phyloP scores from a whole-genome alignment of 805 yeast species.

The Candida khao-thaluensis region DNA sequence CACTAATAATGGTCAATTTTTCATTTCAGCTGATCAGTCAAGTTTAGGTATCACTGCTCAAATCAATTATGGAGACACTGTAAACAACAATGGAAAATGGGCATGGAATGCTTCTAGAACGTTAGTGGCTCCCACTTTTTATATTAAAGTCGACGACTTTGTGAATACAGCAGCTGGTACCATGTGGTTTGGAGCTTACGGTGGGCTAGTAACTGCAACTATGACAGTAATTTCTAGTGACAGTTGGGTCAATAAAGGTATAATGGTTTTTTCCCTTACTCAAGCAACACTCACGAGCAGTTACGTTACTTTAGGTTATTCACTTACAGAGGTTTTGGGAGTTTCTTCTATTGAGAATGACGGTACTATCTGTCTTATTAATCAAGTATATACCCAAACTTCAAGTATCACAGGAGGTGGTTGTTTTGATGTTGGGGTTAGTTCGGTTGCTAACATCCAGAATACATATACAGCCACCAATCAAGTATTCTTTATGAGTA shows the following conservation, averaged over 20 bases:
- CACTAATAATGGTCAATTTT: conserved; percentile 17
- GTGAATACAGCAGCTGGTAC: conserved; percentile 16
- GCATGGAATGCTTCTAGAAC: conserved; percentile 17
- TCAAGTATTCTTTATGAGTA: conserved; percentile 20
- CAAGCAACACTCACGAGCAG: conserved; percentile 8
- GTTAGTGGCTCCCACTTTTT: conserved; percentile 15
- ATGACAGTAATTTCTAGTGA: conserved; percentile 14
- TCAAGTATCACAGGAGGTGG: conserved; percentile 19
- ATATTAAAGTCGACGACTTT: conserved; percentile 10
- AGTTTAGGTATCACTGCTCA: conserved; percentile 11
- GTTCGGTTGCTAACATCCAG: conserved; percentile 12
- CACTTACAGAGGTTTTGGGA: conserved; percentile 10
- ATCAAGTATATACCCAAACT: conserved; percentile 17
- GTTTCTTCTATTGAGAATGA: conserved; percentile 16
- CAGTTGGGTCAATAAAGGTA: conserved; percentile 16
- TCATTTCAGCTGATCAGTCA: conserved; percentile 2
- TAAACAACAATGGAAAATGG: conserved; percentile 21
- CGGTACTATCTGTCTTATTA: conserved; percentile 26
- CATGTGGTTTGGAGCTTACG: conserved; percentile 17
- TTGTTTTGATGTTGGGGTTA: conserved; percentile 18
- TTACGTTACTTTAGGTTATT: conserved; percentile 15
- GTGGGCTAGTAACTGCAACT: conserved; percentile 12
- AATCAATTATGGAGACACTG: conserved; percentile 2
- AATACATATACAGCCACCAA: conserved; percentile 9
- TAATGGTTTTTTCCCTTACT: conserved; percentile 14